Base-by-base conservation (phyloP, 148 eudicot genomes). In the Chenopodium berlandieri region DNA sequence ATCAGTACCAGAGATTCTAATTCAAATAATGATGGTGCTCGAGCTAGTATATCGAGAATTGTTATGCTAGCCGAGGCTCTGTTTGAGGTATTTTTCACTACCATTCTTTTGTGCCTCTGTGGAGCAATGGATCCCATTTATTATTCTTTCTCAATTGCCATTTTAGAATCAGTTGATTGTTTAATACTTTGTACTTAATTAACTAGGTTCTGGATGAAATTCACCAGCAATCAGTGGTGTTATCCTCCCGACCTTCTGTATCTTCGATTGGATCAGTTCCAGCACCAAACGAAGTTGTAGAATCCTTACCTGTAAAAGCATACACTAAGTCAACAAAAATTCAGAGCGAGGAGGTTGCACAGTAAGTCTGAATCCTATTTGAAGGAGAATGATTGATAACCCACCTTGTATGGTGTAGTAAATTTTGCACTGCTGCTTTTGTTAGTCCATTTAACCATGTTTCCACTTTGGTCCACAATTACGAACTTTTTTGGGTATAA, bases 181-280 rank as follows among this genome's bases (percentile, higher is more conserved):
- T 73, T 81, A 82, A 67, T 71, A 77, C 80, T 37, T 56, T 4
- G 22, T 14, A 56, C 62, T 56, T 77, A 82, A 79, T 81, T 86
- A 81, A 87, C 85, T 86, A 96, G 99, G 99, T 96, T 87, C 90
- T 96, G 88, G 99, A 96, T 91, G 99, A 96, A 91, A 96, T 96
- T 92, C 99, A 96, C 89, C 99, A 94, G 95, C 99, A 96, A 86
- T 92, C 99, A 71, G 95, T 91, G 76, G 93, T 88, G 76, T 86
- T 93, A 84, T 90, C 94, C 69, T 90, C 96, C 60, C 93, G 87
- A 72, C 94, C 98, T 83, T 90, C 97, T 76, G 84, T 89, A 44
- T 94, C 99, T 77, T 88, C 98, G 4, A 88, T 92, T 80, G 98
- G 97, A 82, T 96, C 99, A 71, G 88, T 94, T 89, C 98, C 99